Conservation (phyloP, 2,329 filamentous ascomycete genomes). For the Aspergillus japonicus region DNA sequence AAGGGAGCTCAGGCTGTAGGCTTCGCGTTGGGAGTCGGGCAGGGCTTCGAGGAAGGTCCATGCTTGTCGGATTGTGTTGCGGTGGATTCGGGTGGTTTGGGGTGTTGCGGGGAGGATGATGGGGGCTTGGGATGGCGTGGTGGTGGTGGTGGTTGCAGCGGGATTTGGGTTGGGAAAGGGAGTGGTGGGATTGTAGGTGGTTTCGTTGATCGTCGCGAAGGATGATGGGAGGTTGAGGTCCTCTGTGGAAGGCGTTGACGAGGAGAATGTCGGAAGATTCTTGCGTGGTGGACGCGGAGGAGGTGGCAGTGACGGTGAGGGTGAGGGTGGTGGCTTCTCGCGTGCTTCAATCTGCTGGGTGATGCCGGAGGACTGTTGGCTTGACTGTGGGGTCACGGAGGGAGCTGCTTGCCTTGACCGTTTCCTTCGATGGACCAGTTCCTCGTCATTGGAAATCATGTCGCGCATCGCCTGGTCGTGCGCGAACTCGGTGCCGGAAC, state of each 20-base stretch:
- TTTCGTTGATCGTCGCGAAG: slow-evolving; percentile 10
- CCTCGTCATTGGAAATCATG: slow-evolving; percentile 24
- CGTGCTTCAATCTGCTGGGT: too few relatives aligned
- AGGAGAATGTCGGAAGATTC: not conserved
- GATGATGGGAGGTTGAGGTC: slow-evolving; percentile 6
- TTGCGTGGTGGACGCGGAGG: not conserved
- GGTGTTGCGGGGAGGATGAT: slow-evolving; percentile 4
- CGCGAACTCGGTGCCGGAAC: slow-evolving; percentile 59
- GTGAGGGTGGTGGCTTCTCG: too few relatives aligned
- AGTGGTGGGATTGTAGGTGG: not conserved
- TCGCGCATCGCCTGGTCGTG: slow-evolving; percentile 64
- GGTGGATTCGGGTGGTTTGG: slow-evolving; percentile 18
- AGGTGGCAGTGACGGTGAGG: not conserved
- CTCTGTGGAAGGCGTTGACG: not conserved
- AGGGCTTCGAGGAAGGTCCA: slow-evolving; percentile 24
- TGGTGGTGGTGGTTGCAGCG: slow-evolving; percentile 6
- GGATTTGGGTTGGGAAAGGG: too few relatives aligned
- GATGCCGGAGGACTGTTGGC: slow-evolving; percentile 19
- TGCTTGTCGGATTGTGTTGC: slow-evolving; percentile 26
- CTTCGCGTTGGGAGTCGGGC: slow-evolving; percentile 15
- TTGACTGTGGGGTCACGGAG: slow-evolving; percentile 19
- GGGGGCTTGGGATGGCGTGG: slow-evolving; percentile 7
- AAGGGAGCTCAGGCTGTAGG: slow-evolving; percentile 27
- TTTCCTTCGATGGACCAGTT: slow-evolving; percentile 16
- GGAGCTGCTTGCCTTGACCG: slow-evolving; percentile 20